Evolutionary conservation across 2,329 filamentous ascomycete genomes (phyloP).

Genomic region (Fonsecaea erecta): DNA sequence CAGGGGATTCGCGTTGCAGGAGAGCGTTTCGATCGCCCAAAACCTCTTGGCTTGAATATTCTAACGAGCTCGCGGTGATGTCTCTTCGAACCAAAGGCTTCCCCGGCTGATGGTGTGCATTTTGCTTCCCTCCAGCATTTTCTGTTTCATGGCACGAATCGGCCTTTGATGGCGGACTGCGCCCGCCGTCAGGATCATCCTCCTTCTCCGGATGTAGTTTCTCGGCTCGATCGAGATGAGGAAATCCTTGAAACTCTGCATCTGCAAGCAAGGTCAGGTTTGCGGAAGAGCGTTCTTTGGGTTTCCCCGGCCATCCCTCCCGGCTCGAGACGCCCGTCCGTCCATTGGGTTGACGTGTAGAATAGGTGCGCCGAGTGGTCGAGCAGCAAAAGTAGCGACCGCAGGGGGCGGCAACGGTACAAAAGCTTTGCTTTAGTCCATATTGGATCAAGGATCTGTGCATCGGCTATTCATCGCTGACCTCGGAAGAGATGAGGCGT

Average conservation of each 20-base stretch:
- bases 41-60: neutral
- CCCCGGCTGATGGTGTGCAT: neutral
- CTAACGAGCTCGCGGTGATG: neutral
- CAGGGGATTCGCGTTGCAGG: neutral
- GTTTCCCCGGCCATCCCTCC: neutral
- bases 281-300: neutral
- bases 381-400: neutral
- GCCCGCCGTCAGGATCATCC: neutral
- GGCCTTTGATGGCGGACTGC: neutral
- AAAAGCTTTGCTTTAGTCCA: constrained; percentile 24
- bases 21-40: neutral
- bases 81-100: neutral
- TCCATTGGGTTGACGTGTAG: constrained; percentile 6
- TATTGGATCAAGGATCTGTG: constrained; percentile 18
- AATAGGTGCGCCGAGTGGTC: neutral
- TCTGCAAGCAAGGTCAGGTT: neutral
- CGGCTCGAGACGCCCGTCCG: neutral
- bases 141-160: neutral
- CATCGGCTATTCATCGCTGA: constrained; percentile 28
- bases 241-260: constrained; percentile 1
- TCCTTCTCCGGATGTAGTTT: neutral
- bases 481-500: neutral
- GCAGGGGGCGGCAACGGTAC: neutral
- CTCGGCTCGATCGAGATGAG: neutral
- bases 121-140: neutral